Conservation (phyloP, 2,329 filamentous ascomycete genomes). For the Colletotrichum sp. region DNA sequence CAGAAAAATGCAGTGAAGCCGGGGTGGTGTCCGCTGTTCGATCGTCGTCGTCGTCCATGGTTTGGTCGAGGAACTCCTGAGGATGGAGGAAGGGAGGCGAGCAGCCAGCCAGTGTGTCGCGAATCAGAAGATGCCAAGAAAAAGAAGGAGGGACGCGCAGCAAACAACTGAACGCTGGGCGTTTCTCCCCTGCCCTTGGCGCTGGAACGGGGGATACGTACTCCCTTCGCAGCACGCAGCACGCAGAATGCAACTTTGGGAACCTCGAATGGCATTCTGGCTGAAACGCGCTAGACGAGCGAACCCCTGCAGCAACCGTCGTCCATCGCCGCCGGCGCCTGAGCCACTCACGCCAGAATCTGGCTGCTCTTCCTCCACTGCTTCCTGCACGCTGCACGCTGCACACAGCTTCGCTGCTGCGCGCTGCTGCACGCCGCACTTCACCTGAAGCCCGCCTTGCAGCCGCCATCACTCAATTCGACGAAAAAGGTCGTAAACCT, state of each 20-base stretch:
- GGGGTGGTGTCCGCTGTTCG: not conserved
- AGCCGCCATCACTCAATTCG: not conserved
- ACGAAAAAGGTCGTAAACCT: not conserved
- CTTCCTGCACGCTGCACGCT: not conserved
- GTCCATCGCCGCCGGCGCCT: not conserved
- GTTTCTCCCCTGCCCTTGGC: not conserved
- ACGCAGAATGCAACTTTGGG: not conserved
- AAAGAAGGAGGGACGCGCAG: not conserved
- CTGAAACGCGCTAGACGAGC: constrained; percentile 12
- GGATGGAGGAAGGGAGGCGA: not conserved
- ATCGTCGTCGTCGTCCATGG: not conserved
- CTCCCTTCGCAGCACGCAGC: not conserved
- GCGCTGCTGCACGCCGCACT: not conserved
- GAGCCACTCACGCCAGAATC: not conserved
- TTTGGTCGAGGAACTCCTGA: not conserved
- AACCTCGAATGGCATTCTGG: constrained; percentile 11
- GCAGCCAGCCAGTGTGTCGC: not conserved
- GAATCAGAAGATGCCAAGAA: not conserved
- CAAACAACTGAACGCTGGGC: not conserved
- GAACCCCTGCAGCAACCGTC: constrained; percentile 11
- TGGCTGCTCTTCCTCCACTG: not conserved
- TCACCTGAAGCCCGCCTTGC: constrained; percentile 2
- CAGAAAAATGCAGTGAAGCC: constrained; percentile 2
- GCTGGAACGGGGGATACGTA: not conserved
- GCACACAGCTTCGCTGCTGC: not conserved